phyloP scores from a whole-genome alignment of 139 green algal genomes.

The Chlamydomonas asymmetrica region DNA sequence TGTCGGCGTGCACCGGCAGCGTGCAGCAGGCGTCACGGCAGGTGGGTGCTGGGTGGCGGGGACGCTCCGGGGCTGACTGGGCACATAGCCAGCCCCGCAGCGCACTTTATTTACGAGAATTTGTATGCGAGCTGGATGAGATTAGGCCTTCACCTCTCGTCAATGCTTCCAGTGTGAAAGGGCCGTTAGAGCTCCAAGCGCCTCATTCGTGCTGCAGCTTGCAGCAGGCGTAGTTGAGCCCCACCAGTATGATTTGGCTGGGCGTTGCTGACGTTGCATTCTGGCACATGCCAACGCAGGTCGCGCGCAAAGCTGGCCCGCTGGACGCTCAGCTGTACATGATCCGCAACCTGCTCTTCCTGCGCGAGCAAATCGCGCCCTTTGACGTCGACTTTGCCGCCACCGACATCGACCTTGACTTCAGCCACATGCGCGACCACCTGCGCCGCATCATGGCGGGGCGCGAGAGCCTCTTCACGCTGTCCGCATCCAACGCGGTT shows the following conservation, averaged over 20 bases:
- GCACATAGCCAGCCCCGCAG: background rate
- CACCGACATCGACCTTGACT: slow-evolving; percentile 89
- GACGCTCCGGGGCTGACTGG: background rate
- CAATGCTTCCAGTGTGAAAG: no score
- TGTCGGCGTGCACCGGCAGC: slow-evolving; percentile 70
- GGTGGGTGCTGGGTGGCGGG: slow-evolving; percentile 11
- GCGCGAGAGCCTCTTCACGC: slow-evolving; percentile 79
- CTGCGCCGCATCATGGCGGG: slow-evolving; percentile 64
- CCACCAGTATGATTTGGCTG: no score
- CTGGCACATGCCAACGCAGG: background rate
- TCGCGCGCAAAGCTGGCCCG: slow-evolving; percentile 38
- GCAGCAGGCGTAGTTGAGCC: no score
- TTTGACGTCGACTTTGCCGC: slow-evolving; percentile 89
- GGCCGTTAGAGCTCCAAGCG: no score
- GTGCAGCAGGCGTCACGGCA: slow-evolving; percentile 64
- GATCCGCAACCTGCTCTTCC: slow-evolving; percentile 92
- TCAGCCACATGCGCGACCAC: slow-evolving; percentile 89
- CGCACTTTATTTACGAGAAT: no score
- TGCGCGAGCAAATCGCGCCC: slow-evolving; percentile 89
- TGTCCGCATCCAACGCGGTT: slow-evolving; percentile 77
- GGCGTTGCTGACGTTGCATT: no score
- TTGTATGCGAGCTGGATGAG: no score
- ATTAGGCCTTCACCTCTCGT: no score
- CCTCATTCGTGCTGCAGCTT: no score
- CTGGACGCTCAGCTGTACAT: slow-evolving; percentile 92